Evolutionary conservation across 148 eudicot species (phyloP), one percentile per base, ranked within the genome.

Genomic region (Diospyros lotus): DNA sequence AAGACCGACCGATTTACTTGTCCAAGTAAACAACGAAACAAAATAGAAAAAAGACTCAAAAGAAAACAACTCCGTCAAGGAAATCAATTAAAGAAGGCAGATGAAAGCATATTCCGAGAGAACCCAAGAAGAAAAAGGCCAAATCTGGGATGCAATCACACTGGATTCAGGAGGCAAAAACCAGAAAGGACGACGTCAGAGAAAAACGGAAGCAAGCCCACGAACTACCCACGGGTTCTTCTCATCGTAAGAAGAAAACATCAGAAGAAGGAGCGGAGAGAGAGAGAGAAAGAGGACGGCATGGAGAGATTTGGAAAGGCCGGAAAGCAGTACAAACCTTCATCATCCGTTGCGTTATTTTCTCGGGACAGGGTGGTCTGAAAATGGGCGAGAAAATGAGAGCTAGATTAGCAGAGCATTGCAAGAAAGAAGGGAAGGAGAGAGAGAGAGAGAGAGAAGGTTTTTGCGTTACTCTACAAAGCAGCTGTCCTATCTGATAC

Each of bases 401-500:
- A 52, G 4, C 46, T 40, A 41, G 72, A 58, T 38, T 48, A 18
- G 53, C 28, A 2, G 43, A 64, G 53, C 7, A 48, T 41, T 7
- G 61, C 7, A 5, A 59, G 41, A 64, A 39, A 45, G 40, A 65
- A 12, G 54, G 62, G 60, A 42, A 52, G 53, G 63, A 46, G 76
- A 64, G 73, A 52, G 73, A 52, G 76, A 78, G 84, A 66, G 73
- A 6, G 18, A 14, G 58, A 42, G 8, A 3, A n/a, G 68, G 18
- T 64, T 8, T 1, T 4, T 2, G 18, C 67, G 48, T 54, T 45
- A 61, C 64, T 73, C 65, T 80, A 76, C 82, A 54, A 76, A 76
- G 78, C 82, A 78, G 85, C 86, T 84, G 83, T 84, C 85, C 80
- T 79, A 68, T 79, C 82, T 76, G 73, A 58, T 65, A 76, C 84